Base-by-base conservation (phyloP, 2,329 filamentous ascomycete species). In the Neodidymelliopsis sp. region DNA sequence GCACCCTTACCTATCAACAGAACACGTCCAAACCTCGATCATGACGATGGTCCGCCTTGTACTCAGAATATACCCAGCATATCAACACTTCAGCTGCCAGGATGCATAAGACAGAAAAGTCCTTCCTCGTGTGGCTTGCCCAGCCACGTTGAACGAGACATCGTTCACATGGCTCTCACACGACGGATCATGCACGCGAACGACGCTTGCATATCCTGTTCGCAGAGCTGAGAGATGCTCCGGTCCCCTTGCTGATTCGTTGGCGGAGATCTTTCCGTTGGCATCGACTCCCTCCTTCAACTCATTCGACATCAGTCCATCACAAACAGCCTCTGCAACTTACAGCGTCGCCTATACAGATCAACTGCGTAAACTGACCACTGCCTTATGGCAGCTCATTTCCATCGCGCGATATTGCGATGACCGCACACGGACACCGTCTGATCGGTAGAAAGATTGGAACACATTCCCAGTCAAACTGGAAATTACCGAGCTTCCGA, bases 171-270 rank as follows among this genome's bases (percentile, higher is more conserved):
- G 6, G 24, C 10, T 19, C 29, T 44, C 24, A 34, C 25, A 24
- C 34, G 36, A 48, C 29, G 24, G 11, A 23, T 35, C 29, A 35
- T 44, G 39, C 35, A 44, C n/a, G 22, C 45, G 22, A 23, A 49
- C 33, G 27, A 49, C 29, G 29, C 23, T n/a, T 46, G 15, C 18
- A 7, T 40, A 40, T 24, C 47, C 40, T 44, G 39, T 35, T 44
- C 19, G 35, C 34, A 18, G 31, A 19, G 34, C 13, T 29, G 34
- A 15, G 35, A 33, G 36, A 35, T n/a, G 33, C 34, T 25, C 15
- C 28, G 34, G 20, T 50, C 29, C 39, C 47, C 40, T 50, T 44
- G 39, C 46, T 49, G 39, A 39, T 44, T n/a, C 27, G 18, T 39
- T 40, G 34, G 15, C 39, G 39, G 46, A 49, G 46, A 28, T 28